Percentiles rank a stretch among this genome's conserved stretches.
Evolutionary conservation across 768 basidiomycete genomes (phyloP).

Genomic region (Leccinum barrowsii): DNA sequence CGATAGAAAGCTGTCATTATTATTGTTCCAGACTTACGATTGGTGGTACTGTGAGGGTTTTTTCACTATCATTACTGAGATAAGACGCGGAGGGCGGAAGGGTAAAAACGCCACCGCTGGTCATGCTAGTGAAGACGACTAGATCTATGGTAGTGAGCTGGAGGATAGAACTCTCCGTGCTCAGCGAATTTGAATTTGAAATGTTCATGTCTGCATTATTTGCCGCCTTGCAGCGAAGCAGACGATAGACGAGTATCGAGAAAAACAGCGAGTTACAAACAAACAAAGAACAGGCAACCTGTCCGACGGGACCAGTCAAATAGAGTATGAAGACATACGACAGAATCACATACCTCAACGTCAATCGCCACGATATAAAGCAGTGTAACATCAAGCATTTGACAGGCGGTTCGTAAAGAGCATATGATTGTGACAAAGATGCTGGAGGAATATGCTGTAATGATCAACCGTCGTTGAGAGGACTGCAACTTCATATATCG

Average conservation of each 20-base stretch:
- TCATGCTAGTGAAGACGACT: not conserved
- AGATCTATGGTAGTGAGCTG: slow-evolving; percentile 14
- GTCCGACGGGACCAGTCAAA: not conserved
- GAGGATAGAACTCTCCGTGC: not conserved
- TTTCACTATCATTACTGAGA: not conserved
- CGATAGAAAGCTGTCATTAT: not conserved
- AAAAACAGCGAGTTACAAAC: slow-evolving; percentile 14
- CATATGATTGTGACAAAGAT: slow-evolving; percentile 6
- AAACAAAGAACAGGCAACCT: slow-evolving; percentile 15
- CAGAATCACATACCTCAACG: slow-evolving; percentile 7
- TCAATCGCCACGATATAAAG: slow-evolving; percentile 10
- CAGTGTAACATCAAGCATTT: not conserved
- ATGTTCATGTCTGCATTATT: not conserved
- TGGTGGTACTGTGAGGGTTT: not conserved
- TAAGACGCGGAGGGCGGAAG: not conserved
- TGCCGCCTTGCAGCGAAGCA: not conserved
- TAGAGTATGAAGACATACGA: not conserved
- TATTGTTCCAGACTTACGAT: not conserved
- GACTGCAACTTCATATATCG: slow-evolving; percentile 4
- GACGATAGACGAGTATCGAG: slow-evolving; percentile 7
- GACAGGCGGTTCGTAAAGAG: slow-evolving; percentile 7
- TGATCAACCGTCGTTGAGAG: slow-evolving; percentile 6
- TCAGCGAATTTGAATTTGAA: not conserved
- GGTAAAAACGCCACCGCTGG: not conserved
- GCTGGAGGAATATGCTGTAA: slow-evolving; percentile 4